phyloP scores from a whole-genome alignment of 345 rosid genomes.

The Dipteronia sinensis region DNA sequence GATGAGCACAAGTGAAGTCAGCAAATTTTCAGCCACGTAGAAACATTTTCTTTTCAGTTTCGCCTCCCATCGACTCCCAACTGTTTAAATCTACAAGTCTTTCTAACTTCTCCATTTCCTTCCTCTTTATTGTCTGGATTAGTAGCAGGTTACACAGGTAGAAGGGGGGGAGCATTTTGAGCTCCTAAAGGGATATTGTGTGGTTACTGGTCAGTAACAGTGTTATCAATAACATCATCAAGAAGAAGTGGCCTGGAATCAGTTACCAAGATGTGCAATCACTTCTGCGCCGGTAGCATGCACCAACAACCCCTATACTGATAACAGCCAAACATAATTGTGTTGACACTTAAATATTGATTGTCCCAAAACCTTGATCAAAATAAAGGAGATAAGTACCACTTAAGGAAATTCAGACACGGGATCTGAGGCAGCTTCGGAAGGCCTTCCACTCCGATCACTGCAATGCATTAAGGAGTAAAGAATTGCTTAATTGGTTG shows the following conservation, averaged over 20 bases:
- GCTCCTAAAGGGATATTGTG: conserved; percentile 15
- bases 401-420: conserved; percentile 8
- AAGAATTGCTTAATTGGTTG: conserved; percentile 4
- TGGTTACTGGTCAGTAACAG: conserved; percentile 23
- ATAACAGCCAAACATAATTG: conserved; percentile 5
- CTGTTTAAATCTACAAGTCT: neutral
- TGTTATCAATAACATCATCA: neutral
- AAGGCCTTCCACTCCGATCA: conserved; percentile 1
- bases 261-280: conserved; percentile 12
- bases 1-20: neutral
- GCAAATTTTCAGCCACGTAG: neutral
- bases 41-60: conserved; percentile 11
- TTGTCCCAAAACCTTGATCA: neutral
- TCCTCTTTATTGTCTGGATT: conserved; percentile 12
- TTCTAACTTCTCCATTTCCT: conserved; percentile 8
- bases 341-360: neutral
- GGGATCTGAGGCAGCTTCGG: conserved; percentile 11
- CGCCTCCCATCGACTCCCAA: conserved; percentile 4
- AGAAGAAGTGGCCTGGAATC: conserved; percentile 14
- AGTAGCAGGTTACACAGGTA: neutral
- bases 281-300: neutral
- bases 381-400: neutral
- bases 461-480: conserved; percentile 9
- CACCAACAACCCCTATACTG: conserved; percentile 39
- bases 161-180: conserved; percentile 4